These are phyloP conservation scores for Centella asiatica DNA, from an alignment of 129 eudicot genomes.

Conservation along the genomic window DNA sequence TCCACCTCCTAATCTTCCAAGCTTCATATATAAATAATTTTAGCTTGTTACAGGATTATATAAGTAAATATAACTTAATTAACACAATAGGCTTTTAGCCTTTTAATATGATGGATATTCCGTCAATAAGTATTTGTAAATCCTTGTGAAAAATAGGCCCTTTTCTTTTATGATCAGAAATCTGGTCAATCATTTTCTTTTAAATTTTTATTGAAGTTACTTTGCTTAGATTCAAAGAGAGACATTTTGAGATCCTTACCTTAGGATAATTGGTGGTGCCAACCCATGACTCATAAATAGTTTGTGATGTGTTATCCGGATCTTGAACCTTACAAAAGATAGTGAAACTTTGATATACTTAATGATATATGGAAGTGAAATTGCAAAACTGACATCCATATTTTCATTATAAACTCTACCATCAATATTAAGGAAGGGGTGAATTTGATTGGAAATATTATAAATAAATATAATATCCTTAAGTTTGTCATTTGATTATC, in stretches of 20 bases:
- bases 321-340: constrained; percentile 56
- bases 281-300: constrained; percentile 67
- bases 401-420: background rate
- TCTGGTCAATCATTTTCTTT: constrained; percentile 2
- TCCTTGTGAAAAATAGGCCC: background rate
- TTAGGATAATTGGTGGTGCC: constrained; percentile 27
- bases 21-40: constrained; percentile 28
- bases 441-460: too few species aligned
- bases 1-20: constrained; percentile 74
- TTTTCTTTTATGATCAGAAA: constrained; percentile 4
- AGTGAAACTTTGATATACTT: background rate
- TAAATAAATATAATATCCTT: too few species aligned
- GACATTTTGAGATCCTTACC: constrained; percentile 30
- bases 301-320: constrained; percentile 82
- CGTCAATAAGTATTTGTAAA: background rate
- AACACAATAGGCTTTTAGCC: too few species aligned
- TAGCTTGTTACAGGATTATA: background rate
- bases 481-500: too few species aligned
- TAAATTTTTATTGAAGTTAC: background rate
- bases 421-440: too few species aligned
- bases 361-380: background rate
- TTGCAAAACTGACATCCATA: background rate
- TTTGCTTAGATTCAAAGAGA: background rate
- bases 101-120: too few species aligned
- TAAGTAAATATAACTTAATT: background rate